Conservation (phyloP, 2,329 filamentous ascomycete species). For the Drechmeria coniospora region DNA sequence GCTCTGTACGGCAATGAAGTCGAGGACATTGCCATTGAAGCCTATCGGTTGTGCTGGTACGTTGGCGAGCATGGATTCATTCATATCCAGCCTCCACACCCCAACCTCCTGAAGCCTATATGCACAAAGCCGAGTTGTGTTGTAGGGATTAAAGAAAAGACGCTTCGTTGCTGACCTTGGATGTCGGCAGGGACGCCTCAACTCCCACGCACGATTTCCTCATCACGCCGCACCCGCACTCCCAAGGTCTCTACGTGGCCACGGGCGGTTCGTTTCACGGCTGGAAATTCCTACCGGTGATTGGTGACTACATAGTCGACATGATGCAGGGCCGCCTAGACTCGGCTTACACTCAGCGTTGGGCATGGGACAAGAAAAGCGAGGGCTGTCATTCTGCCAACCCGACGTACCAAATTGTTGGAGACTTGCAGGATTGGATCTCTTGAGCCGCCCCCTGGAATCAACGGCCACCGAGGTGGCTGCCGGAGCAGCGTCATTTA, state of each 20-base stretch:
- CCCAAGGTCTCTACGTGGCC: constrained; percentile 39
- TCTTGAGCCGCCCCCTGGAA: constrained; percentile 8
- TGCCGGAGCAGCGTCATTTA: too few relatives aligned
- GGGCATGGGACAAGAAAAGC: constrained; percentile 31
- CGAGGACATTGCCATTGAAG: constrained; percentile 21
- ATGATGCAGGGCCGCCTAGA: constrained; percentile 27
- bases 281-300: constrained; percentile 49
- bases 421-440: constrained; percentile 23
- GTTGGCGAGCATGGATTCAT: too few relatives aligned
- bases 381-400: constrained; percentile 24
- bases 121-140: too few relatives aligned
- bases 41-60: constrained; percentile 31
- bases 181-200: constrained; percentile 49
- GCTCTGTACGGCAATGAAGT: constrained; percentile 26
- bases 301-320: constrained; percentile 42
- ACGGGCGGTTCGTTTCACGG: constrained; percentile 49
- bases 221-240: constrained; percentile 36
- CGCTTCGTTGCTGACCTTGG: too few relatives aligned
- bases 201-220: constrained; percentile 48
- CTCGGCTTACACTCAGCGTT: constrained; percentile 22
- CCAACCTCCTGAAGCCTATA: too few relatives aligned
- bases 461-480: too few relatives aligned
- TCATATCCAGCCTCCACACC: too few relatives aligned
- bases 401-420: constrained; percentile 24
- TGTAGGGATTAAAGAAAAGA: too few relatives aligned